Percentiles rank a stretch among this genome's conserved stretches.
Conservation (phyloP, 495 filamentous ascomycete genomes). For the Bryoglossum gracile region DNA sequence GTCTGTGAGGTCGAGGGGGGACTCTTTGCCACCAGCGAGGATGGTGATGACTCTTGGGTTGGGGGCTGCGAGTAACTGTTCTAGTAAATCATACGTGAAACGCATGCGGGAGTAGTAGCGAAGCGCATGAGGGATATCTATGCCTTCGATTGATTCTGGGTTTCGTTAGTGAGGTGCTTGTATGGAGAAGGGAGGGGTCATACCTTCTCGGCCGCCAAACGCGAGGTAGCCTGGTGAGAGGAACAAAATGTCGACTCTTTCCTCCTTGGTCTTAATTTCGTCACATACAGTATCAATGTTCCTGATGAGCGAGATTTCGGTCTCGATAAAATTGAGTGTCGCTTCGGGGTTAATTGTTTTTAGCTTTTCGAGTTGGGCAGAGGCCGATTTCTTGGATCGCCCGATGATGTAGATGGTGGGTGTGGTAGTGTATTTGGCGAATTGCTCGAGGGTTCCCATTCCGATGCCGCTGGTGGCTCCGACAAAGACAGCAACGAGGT, state of each 20-base stretch:
- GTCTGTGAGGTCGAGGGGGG: slow-evolving; percentile 17
- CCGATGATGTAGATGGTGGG: slow-evolving; percentile 36
- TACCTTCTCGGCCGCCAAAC: slow-evolving; percentile 18
- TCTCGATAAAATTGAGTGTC: slow-evolving; percentile 22
- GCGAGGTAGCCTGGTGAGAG: slow-evolving; percentile 23
- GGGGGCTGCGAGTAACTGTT: slow-evolving; percentile 20
- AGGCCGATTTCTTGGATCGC: slow-evolving; percentile 31
- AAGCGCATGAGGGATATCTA: slow-evolving; percentile 24
- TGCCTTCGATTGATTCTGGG: slow-evolving; percentile 26
- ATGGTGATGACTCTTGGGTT: slow-evolving; percentile 23
- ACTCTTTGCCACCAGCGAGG: slow-evolving; percentile 22
- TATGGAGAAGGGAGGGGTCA: not conserved
- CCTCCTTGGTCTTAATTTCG: slow-evolving; percentile 20
- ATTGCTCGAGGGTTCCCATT: slow-evolving; percentile 32
- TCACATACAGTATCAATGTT: slow-evolving; percentile 26
- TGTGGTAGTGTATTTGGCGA: slow-evolving; percentile 19
- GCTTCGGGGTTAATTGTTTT: slow-evolving; percentile 18
- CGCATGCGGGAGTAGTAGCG: slow-evolving; percentile 28
- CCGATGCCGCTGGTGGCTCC: slow-evolving; percentile 41
- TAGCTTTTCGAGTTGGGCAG: slow-evolving; percentile 29
- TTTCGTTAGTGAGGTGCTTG: not conserved
- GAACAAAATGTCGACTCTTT: slow-evolving; percentile 27
- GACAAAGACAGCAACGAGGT: slow-evolving; percentile 25
- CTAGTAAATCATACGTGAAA: slow-evolving; percentile 21
- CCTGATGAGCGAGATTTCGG: slow-evolving; percentile 25